Base-by-base conservation (phyloP, 805 yeast species). In the Pichia sporocuriosa region DNA sequence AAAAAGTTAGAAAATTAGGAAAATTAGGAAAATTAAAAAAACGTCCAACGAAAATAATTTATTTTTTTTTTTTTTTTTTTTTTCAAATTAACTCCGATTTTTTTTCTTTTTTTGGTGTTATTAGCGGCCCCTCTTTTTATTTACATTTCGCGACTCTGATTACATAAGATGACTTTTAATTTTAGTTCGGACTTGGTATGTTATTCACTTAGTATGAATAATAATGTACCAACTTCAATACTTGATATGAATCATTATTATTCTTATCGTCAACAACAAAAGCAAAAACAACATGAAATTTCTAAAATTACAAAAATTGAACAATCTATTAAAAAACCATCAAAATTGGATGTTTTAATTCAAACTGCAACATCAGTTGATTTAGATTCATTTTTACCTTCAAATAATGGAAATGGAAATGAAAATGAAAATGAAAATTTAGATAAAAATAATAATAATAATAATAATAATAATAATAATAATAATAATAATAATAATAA, bases 341-440 rank as follows among this genome's bases (percentile, higher is more conserved):
- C 61, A 5, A 59, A 58, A 37, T 25, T 59, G 16, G 64, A 59
- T 27, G 39, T 59, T 11, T 44, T 59, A 6, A 56, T 59, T 38
- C 61, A 58, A 31, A 59, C 64, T 4, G 64, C 64, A 1, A 51
- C 62, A 3, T 42, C 46, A 7, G 45, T 43, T 1, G 46, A 45
- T 28, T 21, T 44, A 11, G 42, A 48, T 11, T 37, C 44, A 6
- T 23, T 37, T 21, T 23, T 36, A 28, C 39, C 32, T 16, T 28
- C 39, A 5, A 27, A 16, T n/a, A 26, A 8, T 20, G 15, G 8
- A 16, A 15, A 6, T 23, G n/a, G 13, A 19, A 16, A 29, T 39
- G 20, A 29, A 4, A 39, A 33, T n/a, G n/a, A n/a, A n/a, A n/a
- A n/a, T n/a, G n/a, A n/a, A n/a, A n/a, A n/a, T n/a, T n/a, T n/a